Evolutionary conservation across 1,139 yeast species (phyloP), one percentile per base, ranked within the genome.

Genomic region (Meyerozyma guilliermondii): DNA sequence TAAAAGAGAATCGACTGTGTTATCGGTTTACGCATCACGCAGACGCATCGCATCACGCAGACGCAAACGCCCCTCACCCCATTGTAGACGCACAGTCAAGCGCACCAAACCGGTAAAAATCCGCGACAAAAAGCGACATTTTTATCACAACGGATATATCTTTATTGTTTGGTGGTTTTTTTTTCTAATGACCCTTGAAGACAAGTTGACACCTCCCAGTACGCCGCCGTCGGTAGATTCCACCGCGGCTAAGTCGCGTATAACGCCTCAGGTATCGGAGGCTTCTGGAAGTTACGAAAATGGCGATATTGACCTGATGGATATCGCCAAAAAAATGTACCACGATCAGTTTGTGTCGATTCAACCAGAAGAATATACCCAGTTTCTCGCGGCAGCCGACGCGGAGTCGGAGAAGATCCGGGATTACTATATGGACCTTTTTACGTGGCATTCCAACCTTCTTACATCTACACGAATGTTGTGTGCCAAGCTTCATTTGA

Each of bases 401-500:
- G 55, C 57, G 5, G 81, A 76, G 41, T 63, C 71, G 26, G 56
- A 60, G 28, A 55, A 58, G 30, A 68, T 76, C 38, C 58, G 81
- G 46, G 59, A 59, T 35, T 56, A 65, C 44, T 77, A 75, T 53
- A 72, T 77, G 80, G 66, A 68, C 47, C 54, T 68, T 28, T 78
- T 76, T 55, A 51, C 60, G 38, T 78, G 82, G 82, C 66, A 72
- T 46, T 51, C 67, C 7, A 74, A 75, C 46, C 58, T 83, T 38
- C 61, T 86, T 46, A 65, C 63, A 4, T 69, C 89, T 1, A 69
- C 88, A 14, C 66, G 92, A 34, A 62, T 63, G 41, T 65, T 88
- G 37, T 87, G 95, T 50, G 71, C 78, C 24, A 77, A 73, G 50
- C 59, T 88, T 23, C 85, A 83, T 58, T 71, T 88, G 54, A 81